Base-by-base conservation (phyloP, 768 basidiomycete species). In the Panaeolus papilionaceus region DNA sequence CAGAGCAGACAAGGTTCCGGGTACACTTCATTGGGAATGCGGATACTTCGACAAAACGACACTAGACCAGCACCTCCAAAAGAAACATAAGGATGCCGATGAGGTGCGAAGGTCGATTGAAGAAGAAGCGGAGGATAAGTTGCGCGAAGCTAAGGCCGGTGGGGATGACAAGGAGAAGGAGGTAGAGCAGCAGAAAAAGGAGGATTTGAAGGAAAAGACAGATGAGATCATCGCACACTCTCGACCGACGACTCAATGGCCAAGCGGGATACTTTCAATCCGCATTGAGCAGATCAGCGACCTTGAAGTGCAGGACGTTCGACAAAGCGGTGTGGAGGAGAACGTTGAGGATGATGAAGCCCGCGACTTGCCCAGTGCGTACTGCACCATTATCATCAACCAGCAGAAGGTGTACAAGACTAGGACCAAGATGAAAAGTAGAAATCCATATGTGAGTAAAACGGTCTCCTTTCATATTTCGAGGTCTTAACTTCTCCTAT, bases 271-370 rank as follows among this genome's bases (percentile, higher is more conserved):
- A 23, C 73, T 94, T 37, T 85, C 84, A 40, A 80, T 93, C 68
- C 79, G 87, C 66, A 82, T 93, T 38, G 89, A 92, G 72, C 85
- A 88, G 79, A 87, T 92, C 62, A 83, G 80, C 69, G 88, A 87
- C 38, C 80, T 93, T 71, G 87, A 88, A 71, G 77, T 89, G 12
- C 84, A 87, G 75, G 85, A 86, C 71, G 76, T 80, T 16, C 82
- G 83, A 44, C 79, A 86, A 40, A 82, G 85, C 47, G 89, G 87
- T 65, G 88, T 88, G 23, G 87, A 85, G 62, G 82, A 82, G 44
- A 47, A 10, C 14, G 45, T 23, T 4, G 45, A 49, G 8, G 64
- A 90, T 70, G 85, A 84, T 18, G 87, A 86, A 58, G 80, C 83
- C 39, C 83, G 81, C 58, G 89, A 91, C 71, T 76, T 93, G 26